Base-by-base conservation (phyloP, 805 yeast species). In the Ogataea trehalophila region DNA sequence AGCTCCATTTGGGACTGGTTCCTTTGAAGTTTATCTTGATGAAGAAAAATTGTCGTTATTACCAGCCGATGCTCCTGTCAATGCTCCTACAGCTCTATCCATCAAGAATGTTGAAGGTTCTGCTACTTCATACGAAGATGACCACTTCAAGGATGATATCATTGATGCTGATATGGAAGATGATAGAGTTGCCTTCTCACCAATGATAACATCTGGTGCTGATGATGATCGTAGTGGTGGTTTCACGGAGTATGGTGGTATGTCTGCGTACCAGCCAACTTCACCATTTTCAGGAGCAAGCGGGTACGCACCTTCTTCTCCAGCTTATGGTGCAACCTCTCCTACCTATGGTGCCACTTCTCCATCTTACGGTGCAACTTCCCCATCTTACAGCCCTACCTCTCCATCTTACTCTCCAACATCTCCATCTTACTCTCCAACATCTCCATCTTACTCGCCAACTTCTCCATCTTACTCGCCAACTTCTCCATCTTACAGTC, bases 1-100 rank as follows among this genome's bases (percentile, higher is more conserved):
- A 77, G 98, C 99, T 20, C 98, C 99, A 50, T 80, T 94, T 59
- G 99, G 99, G 69, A 94, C 99, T 2, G 99, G 99, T 65, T 85
- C 96, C 0, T 94, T 94, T 63, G 98, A 94, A 65, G 92, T 94
- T 36, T 83, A 88, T 83, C 83, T 94, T 51, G 97, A 94, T 67
- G 98, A 94, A 59, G 81, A 82, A 61, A 81, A 89, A 75, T 75
- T 92, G 63, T 82, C 84, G 46, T 65, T 76, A 42, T 72, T 85
- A 38, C 81, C 87, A 33, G 70, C 75, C n/a, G 79, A 77, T 39
- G 66, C 50, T 59, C 71, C 57, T 43, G 69, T 43, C 46, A 65
- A 50, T 52, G 72, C 69, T 20, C 61, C 71, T 34, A 65, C 64
- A 26, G 59, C 76, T n/a, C 72, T 68, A 42, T 73, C 67, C 48